Conservation (phyloP, 805 yeast species). For the Yarrowia deformans region DNA sequence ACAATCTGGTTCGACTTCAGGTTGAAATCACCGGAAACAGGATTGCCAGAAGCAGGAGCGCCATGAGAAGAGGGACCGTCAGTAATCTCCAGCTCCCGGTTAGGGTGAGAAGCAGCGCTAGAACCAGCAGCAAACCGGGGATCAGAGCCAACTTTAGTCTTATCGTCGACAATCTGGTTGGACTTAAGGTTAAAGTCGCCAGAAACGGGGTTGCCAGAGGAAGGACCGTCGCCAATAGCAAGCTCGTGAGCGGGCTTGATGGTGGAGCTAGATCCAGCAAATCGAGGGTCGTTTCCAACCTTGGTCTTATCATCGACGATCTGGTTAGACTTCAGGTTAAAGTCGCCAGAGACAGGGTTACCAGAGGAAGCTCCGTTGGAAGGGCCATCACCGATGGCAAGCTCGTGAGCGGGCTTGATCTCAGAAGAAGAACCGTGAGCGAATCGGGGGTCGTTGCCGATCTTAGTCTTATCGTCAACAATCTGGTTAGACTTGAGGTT, state of each 20-base stretch:
- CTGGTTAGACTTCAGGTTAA: neutral
- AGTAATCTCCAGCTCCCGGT: neutral
- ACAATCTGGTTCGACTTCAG: neutral
- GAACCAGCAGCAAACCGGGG: constrained; percentile 13
- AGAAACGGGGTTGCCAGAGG: neutral
- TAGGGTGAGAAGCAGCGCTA: neutral
- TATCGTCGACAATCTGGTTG: neutral
- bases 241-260: too few relatives aligned
- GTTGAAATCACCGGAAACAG: constrained; percentile 21
- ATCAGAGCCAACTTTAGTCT: neutral
- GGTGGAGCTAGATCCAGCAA: neutral
- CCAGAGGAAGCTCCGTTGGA: neutral
- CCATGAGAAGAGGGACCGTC: constrained; percentile 16
- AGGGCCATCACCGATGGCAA: constrained; percentile 1
- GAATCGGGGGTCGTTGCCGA: constrained; percentile 16
- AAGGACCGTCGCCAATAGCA: neutral
- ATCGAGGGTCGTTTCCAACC: constrained; percentile 19
- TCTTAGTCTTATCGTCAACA: neutral
- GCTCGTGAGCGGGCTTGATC: constrained; percentile 8
- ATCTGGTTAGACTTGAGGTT: constrained; percentile 7
- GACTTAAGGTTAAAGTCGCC: constrained; percentile 23
- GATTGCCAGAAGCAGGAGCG: neutral
- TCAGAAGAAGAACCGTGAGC: neutral
- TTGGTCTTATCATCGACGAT: constrained; percentile 9
- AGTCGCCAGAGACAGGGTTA: neutral